Evolutionary conservation across 805 yeast species (phyloP).

Genomic region (Spathaspora sp.): DNA sequence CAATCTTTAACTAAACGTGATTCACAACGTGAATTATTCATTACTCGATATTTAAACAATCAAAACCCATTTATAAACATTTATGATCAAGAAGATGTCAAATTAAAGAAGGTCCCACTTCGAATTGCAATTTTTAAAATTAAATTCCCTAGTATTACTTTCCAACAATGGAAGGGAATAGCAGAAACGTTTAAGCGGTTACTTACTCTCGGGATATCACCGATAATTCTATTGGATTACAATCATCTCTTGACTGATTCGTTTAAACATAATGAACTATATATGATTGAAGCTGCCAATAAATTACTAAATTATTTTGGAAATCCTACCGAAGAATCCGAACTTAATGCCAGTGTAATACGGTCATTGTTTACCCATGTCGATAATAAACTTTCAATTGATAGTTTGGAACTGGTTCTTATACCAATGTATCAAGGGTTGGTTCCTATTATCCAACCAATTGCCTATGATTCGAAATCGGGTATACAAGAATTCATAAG

Average conservation of each 20-base stretch:
- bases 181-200: conserved; percentile 55
- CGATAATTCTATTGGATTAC: conserved; percentile 61
- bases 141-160: conserved; percentile 31
- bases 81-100: conserved; percentile 23
- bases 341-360: conserved; percentile 21
- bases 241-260: conserved; percentile 21
- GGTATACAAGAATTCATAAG: conserved; percentile 23
- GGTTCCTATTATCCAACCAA: conserved; percentile 67
- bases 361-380: conserved; percentile 22
- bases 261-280: conserved; percentile 29
- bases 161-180: conserved; percentile 40
- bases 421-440: conserved; percentile 43
- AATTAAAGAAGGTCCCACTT: conserved; percentile 39
- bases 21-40: conserved; percentile 27
- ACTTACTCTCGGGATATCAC: conserved; percentile 66
- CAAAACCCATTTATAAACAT: conserved; percentile 32
- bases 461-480: conserved; percentile 34
- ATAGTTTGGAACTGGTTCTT: conserved; percentile 27
- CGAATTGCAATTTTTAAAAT: conserved; percentile 58
- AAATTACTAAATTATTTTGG: conserved; percentile 22
- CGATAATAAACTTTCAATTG: conserved; percentile 11
- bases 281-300: conserved; percentile 29
- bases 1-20: conserved; percentile 15
- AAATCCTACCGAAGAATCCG: conserved; percentile 17
- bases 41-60: conserved; percentile 28